Base-by-base conservation (phyloP, 1,284 basidiomycete genomes). In the Inonotus hispidus region DNA sequence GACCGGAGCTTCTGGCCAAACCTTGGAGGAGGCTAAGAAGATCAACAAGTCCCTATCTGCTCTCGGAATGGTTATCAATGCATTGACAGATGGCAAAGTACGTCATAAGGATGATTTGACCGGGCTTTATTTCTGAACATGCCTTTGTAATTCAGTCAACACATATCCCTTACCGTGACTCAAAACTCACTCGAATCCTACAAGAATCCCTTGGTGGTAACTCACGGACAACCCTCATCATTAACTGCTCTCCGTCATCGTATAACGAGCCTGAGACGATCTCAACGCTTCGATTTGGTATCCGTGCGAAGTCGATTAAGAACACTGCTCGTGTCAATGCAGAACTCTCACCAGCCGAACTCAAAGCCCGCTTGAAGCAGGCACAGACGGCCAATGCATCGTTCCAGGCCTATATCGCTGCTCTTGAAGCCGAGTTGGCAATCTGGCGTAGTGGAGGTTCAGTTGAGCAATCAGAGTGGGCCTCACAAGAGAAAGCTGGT, bases 201-300 rank as follows among this genome's bases (percentile, higher is more conserved):
- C 97, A 99, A 94, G 98, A 99, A 77, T 99, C 97, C 32, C 84
- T 99, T 5, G 97, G 97, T 71, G 97, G 97, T 72, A 99, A 99
- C 76, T 98, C 96, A 37, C 87, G 97, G 46, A 99, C 97, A 21
- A 99, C 97, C 0, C 84, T 99, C 41, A 98, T 99, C 71, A 98
- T 99, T 78, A 99, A 99, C 72, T 98, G 95, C 71, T 99, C 97
- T 25, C 97, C 97, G 13, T 95, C 93, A 1, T 88, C 92, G 1
- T 99, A 94, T 79, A 99, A 99, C 70, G 94, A 97, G 71, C 80
- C 93, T 1, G 97, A 99, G 75, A 99, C 97, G 1, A 80, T 99
- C n/a, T 92, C 90, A 0, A 99, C 97, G 1, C 83, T 99, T 37
- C 90, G 97, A 32, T 99, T 99, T 74, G 97, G 97, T 82, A 97